phyloP scores from a whole-genome alignment of 2,329 filamentous ascomycete species.

The Penicillium sp. region DNA sequence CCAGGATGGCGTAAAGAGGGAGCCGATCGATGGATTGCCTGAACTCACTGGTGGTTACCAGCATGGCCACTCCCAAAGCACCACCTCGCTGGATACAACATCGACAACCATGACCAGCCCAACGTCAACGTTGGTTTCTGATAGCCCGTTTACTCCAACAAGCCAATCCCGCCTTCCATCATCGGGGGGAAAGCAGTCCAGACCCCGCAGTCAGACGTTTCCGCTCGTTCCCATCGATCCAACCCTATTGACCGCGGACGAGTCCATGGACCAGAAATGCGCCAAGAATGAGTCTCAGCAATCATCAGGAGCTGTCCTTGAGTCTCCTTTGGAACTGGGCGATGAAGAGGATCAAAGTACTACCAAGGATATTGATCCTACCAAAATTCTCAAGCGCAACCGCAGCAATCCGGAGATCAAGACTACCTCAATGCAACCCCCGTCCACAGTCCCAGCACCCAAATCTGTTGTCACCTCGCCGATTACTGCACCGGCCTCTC shows the following conservation, averaged over 20 bases:
- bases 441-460: slow-evolving; percentile 31
- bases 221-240: slow-evolving; percentile 65
- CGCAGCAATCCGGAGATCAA: slow-evolving; percentile 51
- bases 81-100: slow-evolving; percentile 70
- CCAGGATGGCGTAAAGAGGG: slow-evolving; percentile 69
- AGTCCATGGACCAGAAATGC: slow-evolving; percentile 58
- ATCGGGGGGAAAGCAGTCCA: slow-evolving; percentile 62
- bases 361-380: slow-evolving; percentile 30
- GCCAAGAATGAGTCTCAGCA: slow-evolving; percentile 55
- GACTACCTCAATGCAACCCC: slow-evolving; percentile 45
- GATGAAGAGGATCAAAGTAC: slow-evolving; percentile 45
- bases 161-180: slow-evolving; percentile 55
- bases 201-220: slow-evolving; percentile 87
- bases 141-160: slow-evolving; percentile 69
- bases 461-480: slow-evolving; percentile 50
- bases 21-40: slow-evolving; percentile 61
- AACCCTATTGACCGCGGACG: slow-evolving; percentile 53
- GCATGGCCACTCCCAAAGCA: slow-evolving; percentile 68
- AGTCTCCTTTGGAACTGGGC: slow-evolving; percentile 56
- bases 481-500: slow-evolving; percentile 65
- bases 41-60: slow-evolving; percentile 66
- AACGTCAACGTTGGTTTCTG: slow-evolving; percentile 76
- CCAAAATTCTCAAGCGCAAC: slow-evolving; percentile 47
- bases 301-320: slow-evolving; percentile 49
- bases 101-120: slow-evolving; percentile 75